phyloP scores from a whole-genome alignment of 2,329 filamentous ascomycete genomes.

The Annulohypoxylon truncatum region DNA sequence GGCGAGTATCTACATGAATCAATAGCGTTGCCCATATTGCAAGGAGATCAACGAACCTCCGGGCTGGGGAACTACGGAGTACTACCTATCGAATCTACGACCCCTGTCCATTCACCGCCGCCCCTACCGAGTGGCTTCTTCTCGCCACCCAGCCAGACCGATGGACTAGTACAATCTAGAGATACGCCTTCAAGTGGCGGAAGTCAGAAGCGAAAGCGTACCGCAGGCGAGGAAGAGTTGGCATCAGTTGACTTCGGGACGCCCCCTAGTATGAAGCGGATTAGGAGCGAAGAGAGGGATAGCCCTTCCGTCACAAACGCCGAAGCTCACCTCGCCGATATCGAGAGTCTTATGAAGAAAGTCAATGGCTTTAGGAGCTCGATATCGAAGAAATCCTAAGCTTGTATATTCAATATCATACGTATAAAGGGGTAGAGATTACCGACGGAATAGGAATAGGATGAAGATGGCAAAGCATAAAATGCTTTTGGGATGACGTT shows the following conservation, averaged over 20 bases:
- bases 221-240: slow-evolving; percentile 41
- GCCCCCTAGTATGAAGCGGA: slow-evolving; percentile 43
- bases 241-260: slow-evolving; percentile 40
- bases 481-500: not conserved
- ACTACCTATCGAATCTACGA: slow-evolving; percentile 36
- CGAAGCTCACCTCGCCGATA: slow-evolving; percentile 45
- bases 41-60: slow-evolving; percentile 55
- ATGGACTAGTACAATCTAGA: slow-evolving; percentile 25
- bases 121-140: slow-evolving; percentile 5
- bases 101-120: slow-evolving; percentile 39
- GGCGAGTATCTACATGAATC: slow-evolving; percentile 65
- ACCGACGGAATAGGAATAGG: not conserved
- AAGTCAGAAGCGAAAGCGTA: slow-evolving; percentile 47
- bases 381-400: slow-evolving; percentile 2
- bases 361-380: slow-evolving; percentile 35
- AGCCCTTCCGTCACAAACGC: slow-evolving; percentile 31
- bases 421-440: not conserved
- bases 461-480: not conserved
- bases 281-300: slow-evolving; percentile 38
- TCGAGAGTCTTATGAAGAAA: slow-evolving; percentile 43
- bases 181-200: slow-evolving; percentile 40
- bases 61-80: slow-evolving; percentile 55
- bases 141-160: slow-evolving; percentile 18
- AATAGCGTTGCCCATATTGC: slow-evolving; percentile 59
- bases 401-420: not conserved